Base-by-base conservation (phyloP, 2,329 filamentous ascomycete genomes). In the Bipolaris oryzae region DNA sequence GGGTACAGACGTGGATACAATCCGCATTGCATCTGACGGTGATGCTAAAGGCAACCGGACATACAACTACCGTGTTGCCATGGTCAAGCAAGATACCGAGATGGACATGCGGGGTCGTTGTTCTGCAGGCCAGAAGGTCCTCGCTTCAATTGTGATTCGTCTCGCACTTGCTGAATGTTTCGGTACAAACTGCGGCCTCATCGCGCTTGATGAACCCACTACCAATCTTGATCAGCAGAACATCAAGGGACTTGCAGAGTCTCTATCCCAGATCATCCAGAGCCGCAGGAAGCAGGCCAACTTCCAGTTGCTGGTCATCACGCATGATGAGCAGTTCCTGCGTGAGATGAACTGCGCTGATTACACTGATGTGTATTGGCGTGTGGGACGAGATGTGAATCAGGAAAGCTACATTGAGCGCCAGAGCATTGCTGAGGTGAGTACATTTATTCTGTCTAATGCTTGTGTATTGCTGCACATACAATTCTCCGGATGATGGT, bases 41-140 rank as follows among this genome's bases (percentile, higher is more conserved):
- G 95, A 98, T 74, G 82, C 82, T 38, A 85, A 86, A 54, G 88
- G 86, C 50, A 92, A 91, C 70, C 88, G 91, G 69, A 90, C 84
- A 60, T 98, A 98, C 84, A 98, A 99, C 78, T 99, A 99, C 81
- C 91, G 95, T 44, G 81, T 99, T 5, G 93, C 91, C 77, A 99
- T 99, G 95, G 87, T 96, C 67, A 99, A 99, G 80, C 89, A 94
- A 74, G 92, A 96, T 71, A 91, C 90, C 0, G 95, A 99, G 77
- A 96, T 99, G 92, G 95, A 99, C 79, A 99, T 99, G 95, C 91
- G 95, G 61, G 96, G 95, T 1, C 91, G 95, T 53, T 99, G 95
- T 82, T 96, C 91, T 65, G 95, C 95, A 1, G 95, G 95, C 3
- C 95, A 99, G 76, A 97, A 96, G 78, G 94, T 99, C 25, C 86